Base-by-base conservation (phyloP, 768 basidiomycete genomes). In the Russula ochroleuca region DNA sequence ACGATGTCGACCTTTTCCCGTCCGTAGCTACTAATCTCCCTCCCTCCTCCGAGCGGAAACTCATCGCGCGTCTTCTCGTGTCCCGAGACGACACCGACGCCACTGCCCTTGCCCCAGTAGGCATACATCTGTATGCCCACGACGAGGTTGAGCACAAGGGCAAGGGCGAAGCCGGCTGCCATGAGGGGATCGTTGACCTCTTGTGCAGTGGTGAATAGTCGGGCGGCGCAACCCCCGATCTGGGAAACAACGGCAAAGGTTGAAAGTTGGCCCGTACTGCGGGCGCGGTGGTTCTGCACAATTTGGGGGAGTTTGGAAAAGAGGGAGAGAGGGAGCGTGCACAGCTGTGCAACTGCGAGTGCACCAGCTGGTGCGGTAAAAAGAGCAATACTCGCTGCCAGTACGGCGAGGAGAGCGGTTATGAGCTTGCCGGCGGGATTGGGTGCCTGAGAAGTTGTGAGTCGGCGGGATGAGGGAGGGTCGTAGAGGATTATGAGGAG, bases 301-400 rank as follows among this genome's bases (percentile, higher is more conserved):
- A 98, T 98, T 69, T 98, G 97, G 6, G 97, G 97, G 51, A 97
- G 76, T 76, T 98, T 98, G 64, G 94, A 94, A 74, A 92, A 87
- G 35, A 98, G 80, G 3, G 92, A 90, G 28, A 98, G 83, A 0
- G 97, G 97, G 40, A 99, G 86, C 5, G 95, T 97, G 61, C 84
- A 77, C 14, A 93, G 76, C 74, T 98, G 94, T 40, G 95, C 82
- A 51, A 88, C 67, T 14, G 90, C 78, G 14, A 99, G 78, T 15
- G 75, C 69, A 40, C 76, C 71, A 25, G 74, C 69, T 4, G 88
- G 82, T 47, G 85, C 73, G 7, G 72, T 61, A 67, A 79, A 79
- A n/a, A 88, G 78, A 0, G 76, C 70, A 43, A 78, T 59, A 7
- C 78, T 74, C 14, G 75, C 64, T 15, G 73, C 67, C 8, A 82